Evolutionary conservation across 345 rosid genomes (phyloP).

Genomic region (Aethionema arabicum): DNA sequence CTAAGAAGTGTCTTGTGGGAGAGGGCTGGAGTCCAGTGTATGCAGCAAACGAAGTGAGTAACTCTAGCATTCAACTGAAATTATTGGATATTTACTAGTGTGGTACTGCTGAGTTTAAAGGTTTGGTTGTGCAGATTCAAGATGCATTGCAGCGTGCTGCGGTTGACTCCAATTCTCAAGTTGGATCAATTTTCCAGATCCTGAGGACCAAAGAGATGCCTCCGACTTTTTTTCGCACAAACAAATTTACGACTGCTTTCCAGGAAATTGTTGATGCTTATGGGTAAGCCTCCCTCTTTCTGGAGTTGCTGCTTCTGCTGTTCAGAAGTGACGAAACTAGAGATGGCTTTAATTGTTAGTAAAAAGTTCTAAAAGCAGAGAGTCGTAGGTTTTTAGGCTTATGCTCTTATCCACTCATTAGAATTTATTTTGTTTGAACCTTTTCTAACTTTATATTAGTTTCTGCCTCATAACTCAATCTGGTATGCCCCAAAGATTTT

Average conservation of each 20-base stretch:
- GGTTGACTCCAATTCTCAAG: constrained; percentile 89
- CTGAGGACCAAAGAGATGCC: constrained; percentile 85
- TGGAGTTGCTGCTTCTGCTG: constrained; percentile 9
- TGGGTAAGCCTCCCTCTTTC: constrained; percentile 59
- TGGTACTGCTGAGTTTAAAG: not conserved
- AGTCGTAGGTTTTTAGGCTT: not conserved
- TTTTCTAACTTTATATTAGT: constrained; percentile 1
- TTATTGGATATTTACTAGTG: constrained; percentile 16
- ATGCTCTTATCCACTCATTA: not conserved
- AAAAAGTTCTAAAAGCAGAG: not conserved
- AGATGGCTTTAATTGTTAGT: constrained; percentile 5
- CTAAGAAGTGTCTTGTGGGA: constrained; percentile 82
- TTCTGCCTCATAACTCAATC: not conserved
- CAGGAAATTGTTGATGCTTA: constrained; percentile 98
- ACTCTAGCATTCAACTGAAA: constrained; percentile 7
- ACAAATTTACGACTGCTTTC: constrained; percentile 85
- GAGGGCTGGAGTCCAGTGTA: constrained; percentile 83
- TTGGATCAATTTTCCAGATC: constrained; percentile 85
- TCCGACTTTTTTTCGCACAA: constrained; percentile 87
- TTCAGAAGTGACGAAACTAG: constrained; percentile 7
- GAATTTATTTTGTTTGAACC: constrained; percentile 6
- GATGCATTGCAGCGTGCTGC: constrained; percentile 91
- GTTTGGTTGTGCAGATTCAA: constrained; percentile 69
- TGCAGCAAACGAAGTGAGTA: constrained; percentile 59
- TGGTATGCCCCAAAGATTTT: not conserved